These are phyloP conservation scores for Lepiota subincarnata DNA, from an alignment of 768 basidiomycete species.

Conservation along the genomic window DNA sequence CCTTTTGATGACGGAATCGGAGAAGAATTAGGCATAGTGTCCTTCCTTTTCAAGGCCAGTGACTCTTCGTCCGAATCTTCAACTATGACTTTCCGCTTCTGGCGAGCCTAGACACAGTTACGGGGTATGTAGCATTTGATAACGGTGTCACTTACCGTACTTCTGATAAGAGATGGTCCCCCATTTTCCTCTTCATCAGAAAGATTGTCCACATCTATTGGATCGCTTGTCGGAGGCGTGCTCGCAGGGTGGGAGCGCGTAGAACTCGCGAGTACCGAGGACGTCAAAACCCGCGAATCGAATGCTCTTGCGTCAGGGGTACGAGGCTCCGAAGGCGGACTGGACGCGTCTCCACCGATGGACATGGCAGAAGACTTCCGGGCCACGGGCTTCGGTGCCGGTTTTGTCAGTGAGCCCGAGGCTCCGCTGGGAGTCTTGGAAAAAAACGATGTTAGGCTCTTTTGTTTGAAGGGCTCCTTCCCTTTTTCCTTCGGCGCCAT, in stretches of 20 bases:
- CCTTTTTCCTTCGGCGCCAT: slow-evolving; percentile 42
- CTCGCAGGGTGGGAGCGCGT: slow-evolving; percentile 48
- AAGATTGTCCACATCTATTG: slow-evolving; percentile 73
- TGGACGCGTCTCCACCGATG: slow-evolving; percentile 27
- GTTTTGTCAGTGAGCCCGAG: slow-evolving; percentile 20
- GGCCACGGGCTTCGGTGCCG: slow-evolving; percentile 16
- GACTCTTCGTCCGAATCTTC: slow-evolving; percentile 71
- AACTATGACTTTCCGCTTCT: slow-evolving; percentile 66
- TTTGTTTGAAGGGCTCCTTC: slow-evolving; percentile 56
- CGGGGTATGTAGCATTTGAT: background rate
- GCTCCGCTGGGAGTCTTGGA: slow-evolving; percentile 30
- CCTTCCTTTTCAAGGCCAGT: slow-evolving; percentile 17
- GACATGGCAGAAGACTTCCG: slow-evolving; percentile 12
- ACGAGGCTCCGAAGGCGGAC: slow-evolving; percentile 30
- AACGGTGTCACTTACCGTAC: slow-evolving; percentile 30
- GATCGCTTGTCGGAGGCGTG: slow-evolving; percentile 77
- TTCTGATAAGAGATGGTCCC: slow-evolving; percentile 27
- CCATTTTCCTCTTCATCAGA: slow-evolving; percentile 41
- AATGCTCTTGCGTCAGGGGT: slow-evolving; percentile 35
- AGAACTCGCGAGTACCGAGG: slow-evolving; percentile 35
- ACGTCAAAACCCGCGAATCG: slow-evolving; percentile 26
- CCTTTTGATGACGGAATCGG: slow-evolving; percentile 32
- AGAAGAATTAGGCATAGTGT: slow-evolving; percentile 29
- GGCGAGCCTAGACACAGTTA: slow-evolving; percentile 23
- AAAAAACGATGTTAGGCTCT: slow-evolving; percentile 71